Evolutionary conservation across 495 filamentous ascomycete genomes (phyloP).

Genomic region (Parmelia sp.): DNA sequence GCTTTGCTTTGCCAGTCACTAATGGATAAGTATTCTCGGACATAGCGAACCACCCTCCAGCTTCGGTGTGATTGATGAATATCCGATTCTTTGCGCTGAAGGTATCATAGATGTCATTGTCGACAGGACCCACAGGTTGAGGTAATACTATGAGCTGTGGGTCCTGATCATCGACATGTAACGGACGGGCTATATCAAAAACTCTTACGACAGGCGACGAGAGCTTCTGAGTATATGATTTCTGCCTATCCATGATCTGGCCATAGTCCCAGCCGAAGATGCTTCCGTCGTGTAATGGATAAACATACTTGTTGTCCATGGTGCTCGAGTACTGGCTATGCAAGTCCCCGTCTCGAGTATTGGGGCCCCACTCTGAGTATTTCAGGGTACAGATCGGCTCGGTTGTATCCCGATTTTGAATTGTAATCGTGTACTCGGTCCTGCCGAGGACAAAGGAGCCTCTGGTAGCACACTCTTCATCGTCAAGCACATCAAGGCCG

Average conservation of each 20-base stretch:
- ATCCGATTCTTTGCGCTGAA: constrained; percentile 58
- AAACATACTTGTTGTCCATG: constrained; percentile 84
- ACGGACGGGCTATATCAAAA: constrained; percentile 78
- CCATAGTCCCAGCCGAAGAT: constrained; percentile 74
- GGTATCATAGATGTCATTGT: constrained; percentile 47
- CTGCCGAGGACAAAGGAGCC: constrained; percentile 72
- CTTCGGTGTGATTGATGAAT: constrained; percentile 79
- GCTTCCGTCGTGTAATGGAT: constrained; percentile 78
- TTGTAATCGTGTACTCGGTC: constrained; percentile 80
- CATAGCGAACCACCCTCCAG: constrained; percentile 88
- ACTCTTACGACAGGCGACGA: constrained; percentile 80
- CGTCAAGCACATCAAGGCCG: constrained; percentile 52
- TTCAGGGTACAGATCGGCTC: constrained; percentile 81
- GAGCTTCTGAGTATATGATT: constrained; percentile 60
- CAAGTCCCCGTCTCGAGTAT: constrained; percentile 84
- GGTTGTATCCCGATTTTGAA: constrained; percentile 67
- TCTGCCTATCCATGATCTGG: constrained; percentile 43
- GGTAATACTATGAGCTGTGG: constrained; percentile 72
- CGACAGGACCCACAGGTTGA: constrained; percentile 68
- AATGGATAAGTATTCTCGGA: constrained; percentile 81
- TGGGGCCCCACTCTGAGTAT: constrained; percentile 93
- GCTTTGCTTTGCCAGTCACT: constrained; percentile 61
- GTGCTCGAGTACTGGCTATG: constrained; percentile 69
- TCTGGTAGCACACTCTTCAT: constrained; percentile 65
- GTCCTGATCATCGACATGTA: constrained; percentile 49